Base-by-base conservation (phyloP, 345 rosid species). In the Eucalyptus urophylla region DNA sequence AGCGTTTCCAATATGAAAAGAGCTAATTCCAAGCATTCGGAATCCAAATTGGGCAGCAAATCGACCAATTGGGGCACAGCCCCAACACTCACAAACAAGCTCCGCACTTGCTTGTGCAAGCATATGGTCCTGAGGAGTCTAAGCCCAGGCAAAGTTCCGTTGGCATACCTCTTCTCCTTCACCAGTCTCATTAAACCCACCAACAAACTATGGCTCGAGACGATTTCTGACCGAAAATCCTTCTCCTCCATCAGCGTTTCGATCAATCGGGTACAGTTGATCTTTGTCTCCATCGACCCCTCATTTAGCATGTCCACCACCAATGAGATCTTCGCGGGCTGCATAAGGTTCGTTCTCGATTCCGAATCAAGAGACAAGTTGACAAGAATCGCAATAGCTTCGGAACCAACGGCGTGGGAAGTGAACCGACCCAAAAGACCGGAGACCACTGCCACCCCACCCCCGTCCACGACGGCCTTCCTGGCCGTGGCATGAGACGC, bases 401-500 rank as follows among this genome's bases (percentile, higher is more conserved):
- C 91, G 53, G 91, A 90, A 27, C 91, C 91, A 40, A 90, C 91
- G 6, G 91, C 91, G 24, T 90, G 91, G 37, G 91, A 90, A 87
- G 91, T 90, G 51, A 90, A 81, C 8, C 91, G 89, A 43, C 89
- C 89, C 49, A 90, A 87, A 29, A 90, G 85, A 24, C 87, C 83
- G 7, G 91, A 90, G 43, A 90, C 81, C 50, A 90, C 89, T 5
- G 87, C 40, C 24, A 90, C 91, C 51, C 89, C 91, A 21, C 91
- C 89, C 33, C 47, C 86, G 50, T 90, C 89, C 47, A 87, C 89
- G 14, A 90, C 87, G 8, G 91, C 83, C 67, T 81, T 90, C 80
- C 89, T 60, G 24, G 89, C 89, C 49, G 91, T 90, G 49, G 53
- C 86, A 53, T 90, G 89, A 27, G 87, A 45, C 22, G 87, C 83